phyloP scores from a whole-genome alignment of 768 basidiomycete genomes.

The Hydnomerulius pinastri region DNA sequence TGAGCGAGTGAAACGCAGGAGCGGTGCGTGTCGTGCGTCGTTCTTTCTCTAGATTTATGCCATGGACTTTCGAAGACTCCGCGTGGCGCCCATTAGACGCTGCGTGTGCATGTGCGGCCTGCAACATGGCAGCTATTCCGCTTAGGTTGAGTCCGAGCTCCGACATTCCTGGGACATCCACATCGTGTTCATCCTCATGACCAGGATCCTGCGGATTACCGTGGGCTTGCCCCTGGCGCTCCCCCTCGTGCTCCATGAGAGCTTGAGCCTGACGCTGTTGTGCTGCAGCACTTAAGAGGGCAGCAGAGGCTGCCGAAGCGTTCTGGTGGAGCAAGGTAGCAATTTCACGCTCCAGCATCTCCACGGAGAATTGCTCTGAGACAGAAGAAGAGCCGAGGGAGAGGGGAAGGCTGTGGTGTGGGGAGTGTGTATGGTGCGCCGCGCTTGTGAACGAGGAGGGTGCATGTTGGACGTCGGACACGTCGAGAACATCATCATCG shows the following conservation, averaged over 20 bases:
- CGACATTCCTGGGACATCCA: constrained; percentile 19
- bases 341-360: constrained; percentile 78
- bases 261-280: constrained; percentile 60
- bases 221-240: constrained; percentile 29
- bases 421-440: constrained; percentile 15
- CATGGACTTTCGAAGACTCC: constrained; percentile 48
- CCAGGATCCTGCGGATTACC: constrained; percentile 10
- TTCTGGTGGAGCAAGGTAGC: constrained; percentile 74
- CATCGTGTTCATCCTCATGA: constrained; percentile 15
- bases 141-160: constrained; percentile 59
- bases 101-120: constrained; percentile 71
- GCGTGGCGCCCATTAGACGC: constrained; percentile 49
- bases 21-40: constrained; percentile 63
- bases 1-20: constrained; percentile 79
- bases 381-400: constrained; percentile 41
- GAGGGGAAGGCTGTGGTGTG: constrained; percentile 32
- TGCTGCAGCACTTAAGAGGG: constrained; percentile 63
- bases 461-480: constrained; percentile 32
- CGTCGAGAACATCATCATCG: constrained; percentile 29
- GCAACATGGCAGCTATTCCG: constrained; percentile 76
- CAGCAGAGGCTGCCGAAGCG: constrained; percentile 66
- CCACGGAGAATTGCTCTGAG: constrained; percentile 60
- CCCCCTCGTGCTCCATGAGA: constrained; percentile 37
- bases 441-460: constrained; percentile 26
- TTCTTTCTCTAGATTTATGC: constrained; percentile 47